phyloP scores from a whole-genome alignment of 225 moss, liverwort and hornwort species.

The Bryum argenteum region DNA sequence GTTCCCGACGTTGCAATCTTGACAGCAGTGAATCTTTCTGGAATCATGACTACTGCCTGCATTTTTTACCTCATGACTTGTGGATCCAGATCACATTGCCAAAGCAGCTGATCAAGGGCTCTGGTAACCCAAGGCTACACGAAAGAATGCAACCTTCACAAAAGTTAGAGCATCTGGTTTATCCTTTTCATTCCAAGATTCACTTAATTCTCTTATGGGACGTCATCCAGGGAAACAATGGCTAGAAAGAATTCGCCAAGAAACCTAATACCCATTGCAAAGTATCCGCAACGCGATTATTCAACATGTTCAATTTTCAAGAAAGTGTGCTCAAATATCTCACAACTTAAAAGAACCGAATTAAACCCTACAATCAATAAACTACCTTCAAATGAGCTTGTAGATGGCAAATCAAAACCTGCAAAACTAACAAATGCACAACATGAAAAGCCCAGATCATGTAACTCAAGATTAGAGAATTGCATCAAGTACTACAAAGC shows the following conservation, averaged over 20 bases:
- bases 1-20: too few relatives aligned
- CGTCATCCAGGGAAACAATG: background rate
- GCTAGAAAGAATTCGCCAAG: background rate
- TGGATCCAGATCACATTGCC: conserved; percentile 84
- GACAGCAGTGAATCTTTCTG: too few relatives aligned
- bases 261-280: too few relatives aligned
- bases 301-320: too few relatives aligned
- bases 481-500: conserved; percentile 2
- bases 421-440: conserved; percentile 28
- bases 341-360: too few relatives aligned
- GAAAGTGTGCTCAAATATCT: too few relatives aligned
- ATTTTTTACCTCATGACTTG: conserved; percentile 80
- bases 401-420: conserved; percentile 69
- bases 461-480: conserved; percentile 3
- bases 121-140: conserved; percentile 74
- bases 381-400: conserved; percentile 66
- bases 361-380: background rate
- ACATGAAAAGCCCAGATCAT: background rate
- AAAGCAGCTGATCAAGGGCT: conserved; percentile 80
- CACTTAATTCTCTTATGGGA: background rate
- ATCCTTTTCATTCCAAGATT: conserved; percentile 7
- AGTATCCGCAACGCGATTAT: too few relatives aligned
- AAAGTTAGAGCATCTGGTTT: conserved; percentile 3
- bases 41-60: conserved; percentile 1
- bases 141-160: conserved; percentile 12